Base-by-base conservation (phyloP, 345 rosid species). In the Clarkia xantiana region DNA sequence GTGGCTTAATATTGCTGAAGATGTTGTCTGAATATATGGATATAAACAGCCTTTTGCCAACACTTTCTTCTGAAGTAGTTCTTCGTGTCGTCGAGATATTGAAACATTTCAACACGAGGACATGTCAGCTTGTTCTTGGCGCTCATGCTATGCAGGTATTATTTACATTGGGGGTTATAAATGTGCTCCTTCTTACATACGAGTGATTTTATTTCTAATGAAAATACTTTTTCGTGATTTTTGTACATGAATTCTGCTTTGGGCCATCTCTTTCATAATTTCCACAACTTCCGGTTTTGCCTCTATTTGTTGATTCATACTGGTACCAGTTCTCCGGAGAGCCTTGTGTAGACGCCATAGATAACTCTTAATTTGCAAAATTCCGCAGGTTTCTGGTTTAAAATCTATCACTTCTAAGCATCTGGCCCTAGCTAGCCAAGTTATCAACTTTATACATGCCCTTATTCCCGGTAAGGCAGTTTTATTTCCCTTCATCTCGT, bases 71-170 rank as follows among this genome's bases (percentile, higher is more conserved):
- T 23, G 98, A 91, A 72, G 72, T 86, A 69, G 94, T 75, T 67
- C 93, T 74, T 54, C 98, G 98, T 55, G 84, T 84, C 57, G 94
- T 78, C 63, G 98, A 91, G 74, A 71, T 86, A 40, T 70, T 91
- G 64, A 86, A 88, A 66, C 82, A 77, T 68, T 91, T 86, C 79
- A 91, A 91, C 62, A 86, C 93, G 10, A 78, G 98, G 72, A 84
- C 94, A 42, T 84, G 96, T 65, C 96, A 86, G 62, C 98, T 86
- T 71, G 96, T 91, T 71, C 79, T 91, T 41, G 98, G 98, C 57
- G 98, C 98, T 60, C 90, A 94, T 64, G 98, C 98, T 42, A 91
- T 91, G 98, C 96, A 91, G 94, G 96, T 91, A 49, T 19, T 16
- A 52, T 22, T 14, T 38, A 14, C 22, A 38, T 14, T 18, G 0